Evolutionary conservation across 441 rosid genomes (phyloP).

Genomic region (Populus hybrid): DNA sequence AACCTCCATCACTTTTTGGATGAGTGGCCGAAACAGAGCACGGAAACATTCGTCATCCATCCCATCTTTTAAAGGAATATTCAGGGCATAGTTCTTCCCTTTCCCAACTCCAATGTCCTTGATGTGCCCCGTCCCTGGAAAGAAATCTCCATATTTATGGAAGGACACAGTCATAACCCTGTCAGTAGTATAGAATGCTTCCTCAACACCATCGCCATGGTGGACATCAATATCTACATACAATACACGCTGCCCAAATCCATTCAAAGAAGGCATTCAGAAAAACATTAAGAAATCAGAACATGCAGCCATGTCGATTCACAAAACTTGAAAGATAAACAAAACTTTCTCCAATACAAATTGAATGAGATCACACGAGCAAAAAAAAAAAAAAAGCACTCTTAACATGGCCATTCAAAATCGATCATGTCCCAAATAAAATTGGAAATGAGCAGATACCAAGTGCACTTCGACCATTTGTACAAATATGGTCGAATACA

Average conservation of each 20-base stretch:
- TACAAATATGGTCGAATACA: not conserved
- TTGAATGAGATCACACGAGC: not conserved
- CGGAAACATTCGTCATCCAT: constrained; percentile 82
- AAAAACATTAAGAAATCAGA: not conserved
- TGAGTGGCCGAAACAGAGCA: constrained; percentile 72
- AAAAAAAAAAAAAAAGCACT: not conserved
- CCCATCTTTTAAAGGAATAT: constrained; percentile 89
- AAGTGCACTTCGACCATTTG: not conserved
- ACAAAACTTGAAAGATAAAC: not conserved
- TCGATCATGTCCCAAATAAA: not conserved
- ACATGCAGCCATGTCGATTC: not conserved
- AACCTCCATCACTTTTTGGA: constrained; percentile 88
- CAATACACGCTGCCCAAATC: constrained; percentile 49
- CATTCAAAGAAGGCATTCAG: constrained; percentile 20
- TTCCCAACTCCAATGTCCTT: constrained; percentile 63
- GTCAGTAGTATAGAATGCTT: constrained; percentile 93
- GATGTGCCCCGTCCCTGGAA: constrained; percentile 92
- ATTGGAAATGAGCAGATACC: not conserved
- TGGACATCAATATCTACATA: constrained; percentile 60
- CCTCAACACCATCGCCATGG: constrained; percentile 99
- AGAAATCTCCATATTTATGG: too few relatives aligned
- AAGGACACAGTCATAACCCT: constrained; percentile 99
- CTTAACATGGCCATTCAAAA: not conserved
- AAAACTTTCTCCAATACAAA: not conserved
- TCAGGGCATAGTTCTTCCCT: constrained; percentile 87